Evolutionary conservation across 495 filamentous ascomycete genomes (phyloP), one percentile per base, ranked within the genome.

Genomic region (Penicillium coffeae): DNA sequence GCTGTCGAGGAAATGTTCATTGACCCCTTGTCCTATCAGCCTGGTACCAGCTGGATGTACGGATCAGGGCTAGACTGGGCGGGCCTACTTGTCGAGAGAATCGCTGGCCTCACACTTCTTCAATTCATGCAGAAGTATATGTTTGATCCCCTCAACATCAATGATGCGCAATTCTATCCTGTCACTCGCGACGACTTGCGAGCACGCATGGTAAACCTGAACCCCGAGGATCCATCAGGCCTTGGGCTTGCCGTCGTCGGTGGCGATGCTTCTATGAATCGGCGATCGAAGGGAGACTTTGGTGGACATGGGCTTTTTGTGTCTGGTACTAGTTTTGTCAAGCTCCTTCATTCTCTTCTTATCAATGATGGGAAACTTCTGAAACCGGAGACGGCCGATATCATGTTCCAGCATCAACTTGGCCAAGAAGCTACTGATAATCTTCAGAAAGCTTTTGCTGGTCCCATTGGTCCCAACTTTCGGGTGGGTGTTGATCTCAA

Each of bases 221-320:
- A 59, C 42, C 42, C 63, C 1, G 46, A 52, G 19, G 61, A 66
- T 21, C 54, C 50, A 0, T 55, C 62, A 19, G 61, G 38, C 8
- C 32, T 63, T 12, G 58, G 62, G 1, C 44, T 36, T 13, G 59
- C 63, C 3, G 61, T 66, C 2, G 19, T 63, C 4, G 66, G 55
- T 18, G 52, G 58, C 15, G 39, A 55, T 34, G 45, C 59, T 35
- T 54, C 62, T 51, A 52, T 52, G 20, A 63, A 68, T 21, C 38
- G 33, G 32, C 55, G 52, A 27, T 46, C 48, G 2, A 43, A 37
- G 8, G 68, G 73, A 13, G 66, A 74, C 47, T 62, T 74, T 21
- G 83, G 79, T 2, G 83, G 83, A 1, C 70, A 69, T 8, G 83
- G 83, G 1, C 32, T 77, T 15, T 82, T 66, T 42, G 64, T 70